Evolutionary conservation across 768 basidiomycete genomes (phyloP).

Genomic region (Hypsizygus marmoreus): DNA sequence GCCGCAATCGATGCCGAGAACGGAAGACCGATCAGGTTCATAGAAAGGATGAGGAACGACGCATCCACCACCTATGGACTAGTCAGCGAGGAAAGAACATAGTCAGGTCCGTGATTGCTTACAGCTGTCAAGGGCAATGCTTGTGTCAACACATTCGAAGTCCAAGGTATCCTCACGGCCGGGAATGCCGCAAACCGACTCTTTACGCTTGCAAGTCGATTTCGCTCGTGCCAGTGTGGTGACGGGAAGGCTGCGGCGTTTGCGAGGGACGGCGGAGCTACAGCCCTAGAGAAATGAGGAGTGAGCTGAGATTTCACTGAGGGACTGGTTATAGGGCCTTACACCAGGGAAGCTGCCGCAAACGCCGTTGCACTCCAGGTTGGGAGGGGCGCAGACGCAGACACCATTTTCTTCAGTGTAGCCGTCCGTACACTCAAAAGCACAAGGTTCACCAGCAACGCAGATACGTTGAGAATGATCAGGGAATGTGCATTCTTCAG

Average conservation of each 20-base stretch:
- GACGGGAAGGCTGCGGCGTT: conserved; percentile 4
- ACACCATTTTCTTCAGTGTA: conserved; percentile 6
- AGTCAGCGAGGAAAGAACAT: neutral
- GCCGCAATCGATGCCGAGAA: conserved; percentile 25
- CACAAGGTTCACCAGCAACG: conserved; percentile 7
- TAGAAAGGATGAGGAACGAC: conserved; percentile 18
- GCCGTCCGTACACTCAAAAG: conserved; percentile 11
- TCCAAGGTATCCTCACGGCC: conserved; percentile 12
- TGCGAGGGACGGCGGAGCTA: conserved; percentile 5
- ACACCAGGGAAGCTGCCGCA: conserved; percentile 8
- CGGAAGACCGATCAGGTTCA: conserved; percentile 22
- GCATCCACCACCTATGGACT: conserved; percentile 20
- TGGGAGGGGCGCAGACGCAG: conserved; percentile 10
- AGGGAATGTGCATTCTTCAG: conserved; percentile 10
- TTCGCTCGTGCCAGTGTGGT: conserved; percentile 8
- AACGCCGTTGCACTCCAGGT: conserved; percentile 10
- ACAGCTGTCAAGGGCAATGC: conserved; percentile 15
- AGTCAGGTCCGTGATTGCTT: neutral
- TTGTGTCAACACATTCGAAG: conserved; percentile 20
- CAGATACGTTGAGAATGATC: conserved; percentile 8
- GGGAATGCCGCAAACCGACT: conserved; percentile 19
- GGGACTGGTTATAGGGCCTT: neutral
- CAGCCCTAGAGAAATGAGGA: conserved; percentile 9
- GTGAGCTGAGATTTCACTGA: neutral
- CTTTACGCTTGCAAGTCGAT: conserved; percentile 6